Percentiles rank a stretch among this genome's conserved stretches.
phyloP scores from a whole-genome alignment of 768 basidiomycete genomes.

The Chlorophyllum brunneum region DNA sequence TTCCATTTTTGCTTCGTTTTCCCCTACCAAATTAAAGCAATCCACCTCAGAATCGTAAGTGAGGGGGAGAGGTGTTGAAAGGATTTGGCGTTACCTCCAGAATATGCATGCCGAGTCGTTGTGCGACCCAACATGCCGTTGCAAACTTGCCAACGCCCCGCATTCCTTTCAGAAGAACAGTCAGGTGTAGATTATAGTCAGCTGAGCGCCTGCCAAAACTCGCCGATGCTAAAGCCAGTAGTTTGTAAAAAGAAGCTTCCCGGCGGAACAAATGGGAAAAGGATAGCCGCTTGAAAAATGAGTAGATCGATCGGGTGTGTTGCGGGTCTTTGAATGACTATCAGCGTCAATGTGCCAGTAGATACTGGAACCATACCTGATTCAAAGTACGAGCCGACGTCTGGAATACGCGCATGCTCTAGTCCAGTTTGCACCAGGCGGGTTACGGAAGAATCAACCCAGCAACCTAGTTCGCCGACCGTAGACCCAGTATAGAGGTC shows the following conservation, averaged over 20 bases:
- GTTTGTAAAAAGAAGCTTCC: slow-evolving; percentile 37
- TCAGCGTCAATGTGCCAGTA: not conserved
- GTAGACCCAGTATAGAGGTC: slow-evolving; percentile 54
- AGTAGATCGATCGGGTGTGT: slow-evolving; percentile 22
- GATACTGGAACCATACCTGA: slow-evolving; percentile 36
- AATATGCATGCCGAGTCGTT: slow-evolving; percentile 68
- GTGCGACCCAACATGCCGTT: slow-evolving; percentile 49
- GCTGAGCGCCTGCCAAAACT: slow-evolving; percentile 52
- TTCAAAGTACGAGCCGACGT: slow-evolving; percentile 43
- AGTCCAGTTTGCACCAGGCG: slow-evolving; percentile 77
- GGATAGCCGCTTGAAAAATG: slow-evolving; percentile 17
- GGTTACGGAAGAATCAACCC: slow-evolving; percentile 72
- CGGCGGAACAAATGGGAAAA: slow-evolving; percentile 26
- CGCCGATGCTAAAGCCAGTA: slow-evolving; percentile 59
- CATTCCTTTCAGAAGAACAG: slow-evolving; percentile 74
- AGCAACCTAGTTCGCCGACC: slow-evolving; percentile 77
- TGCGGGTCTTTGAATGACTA: slow-evolving; percentile 9
- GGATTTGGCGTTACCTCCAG: slow-evolving; percentile 52
- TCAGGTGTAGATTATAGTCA: slow-evolving; percentile 60
- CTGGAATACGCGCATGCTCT: slow-evolving; percentile 62
- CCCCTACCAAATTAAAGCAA: slow-evolving; percentile 79
- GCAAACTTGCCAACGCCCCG: slow-evolving; percentile 83
- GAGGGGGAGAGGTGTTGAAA: not conserved
- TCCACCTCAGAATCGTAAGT: slow-evolving; percentile 54
- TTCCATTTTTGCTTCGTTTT: slow-evolving; percentile 73